A percentile compares a stretch with the other conserved stretches of the same genome.
phyloP scores from a whole-genome alignment of 768 basidiomycete genomes.

The Boletus rex-veris region DNA sequence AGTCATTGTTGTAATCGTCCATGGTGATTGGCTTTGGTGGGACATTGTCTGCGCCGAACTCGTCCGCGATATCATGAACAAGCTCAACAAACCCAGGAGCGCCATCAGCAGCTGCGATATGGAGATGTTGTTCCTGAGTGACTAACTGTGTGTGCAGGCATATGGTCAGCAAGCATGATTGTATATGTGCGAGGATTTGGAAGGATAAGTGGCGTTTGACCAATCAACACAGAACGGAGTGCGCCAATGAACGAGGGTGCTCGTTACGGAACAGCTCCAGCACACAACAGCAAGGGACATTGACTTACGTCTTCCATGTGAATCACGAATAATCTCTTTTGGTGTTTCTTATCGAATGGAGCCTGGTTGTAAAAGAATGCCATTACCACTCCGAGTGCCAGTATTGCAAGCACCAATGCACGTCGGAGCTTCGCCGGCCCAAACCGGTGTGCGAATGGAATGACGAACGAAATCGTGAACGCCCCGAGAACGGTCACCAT shows the following conservation, averaged over 20 bases:
- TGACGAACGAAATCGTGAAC: slow-evolving; percentile 53
- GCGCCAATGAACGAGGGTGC: no score
- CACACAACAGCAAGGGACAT: background rate
- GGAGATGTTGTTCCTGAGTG: slow-evolving; percentile 66
- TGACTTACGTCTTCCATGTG: slow-evolving; percentile 78
- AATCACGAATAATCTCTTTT: slow-evolving; percentile 80
- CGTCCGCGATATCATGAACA: slow-evolving; percentile 53
- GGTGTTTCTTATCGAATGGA: slow-evolving; percentile 83
- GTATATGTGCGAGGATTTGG: background rate
- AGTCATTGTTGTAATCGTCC: slow-evolving; percentile 79
- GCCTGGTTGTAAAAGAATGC: slow-evolving; percentile 55
- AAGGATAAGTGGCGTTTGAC: background rate
- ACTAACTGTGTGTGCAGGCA: slow-evolving; percentile 49
- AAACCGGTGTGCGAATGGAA: slow-evolving; percentile 78
- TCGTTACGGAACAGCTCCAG: background rate
- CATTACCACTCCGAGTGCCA: slow-evolving; percentile 48
- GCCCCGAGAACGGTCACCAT: slow-evolving; percentile 59
- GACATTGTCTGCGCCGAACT: slow-evolving; percentile 50
- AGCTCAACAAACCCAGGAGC: slow-evolving; percentile 72
- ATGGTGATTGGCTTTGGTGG: slow-evolving; percentile 50
- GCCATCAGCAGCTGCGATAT: slow-evolving; percentile 78
- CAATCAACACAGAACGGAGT: no score
- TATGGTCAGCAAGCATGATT: background rate
- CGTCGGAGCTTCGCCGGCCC: slow-evolving; percentile 38
- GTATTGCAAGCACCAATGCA: slow-evolving; percentile 42